Percentiles rank a stretch among this genome's conserved stretches.
These are phyloP conservation scores for Cydonia oblonga DNA, from an alignment of 331 rosid species.

Conservation along the genomic window DNA sequence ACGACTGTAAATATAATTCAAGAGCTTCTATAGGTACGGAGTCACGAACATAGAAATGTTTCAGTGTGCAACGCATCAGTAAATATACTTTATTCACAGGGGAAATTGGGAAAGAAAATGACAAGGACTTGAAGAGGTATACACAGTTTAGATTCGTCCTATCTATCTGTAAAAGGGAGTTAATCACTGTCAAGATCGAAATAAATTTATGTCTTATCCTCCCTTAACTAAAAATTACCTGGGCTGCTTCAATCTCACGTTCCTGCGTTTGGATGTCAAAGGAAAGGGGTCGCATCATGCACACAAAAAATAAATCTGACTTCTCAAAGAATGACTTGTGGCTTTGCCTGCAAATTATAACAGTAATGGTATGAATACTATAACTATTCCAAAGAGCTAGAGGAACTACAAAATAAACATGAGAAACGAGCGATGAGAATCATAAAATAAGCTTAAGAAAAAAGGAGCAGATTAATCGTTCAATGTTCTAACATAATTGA, in stretches of 20 bases:
- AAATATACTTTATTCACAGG: background rate
- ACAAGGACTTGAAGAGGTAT: background rate
- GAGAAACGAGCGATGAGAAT: background rate
- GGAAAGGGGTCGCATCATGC: conserved; percentile 64
- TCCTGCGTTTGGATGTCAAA: conserved; percentile 58
- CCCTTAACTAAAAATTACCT: conserved; percentile 28
- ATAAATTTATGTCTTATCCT: background rate
- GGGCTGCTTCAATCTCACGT: conserved; percentile 59
- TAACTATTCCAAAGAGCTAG: background rate
- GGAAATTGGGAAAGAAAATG: background rate
- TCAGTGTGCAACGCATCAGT: background rate
- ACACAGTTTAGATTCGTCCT: background rate
- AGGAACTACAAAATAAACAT: background rate
- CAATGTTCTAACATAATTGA: background rate
- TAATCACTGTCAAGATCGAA: too few relatives aligned
- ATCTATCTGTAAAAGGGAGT: too few relatives aligned
- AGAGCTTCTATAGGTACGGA: background rate
- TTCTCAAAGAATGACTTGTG: conserved; percentile 67
- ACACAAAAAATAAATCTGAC: conserved; percentile 67
- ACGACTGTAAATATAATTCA: background rate
- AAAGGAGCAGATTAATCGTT: background rate
- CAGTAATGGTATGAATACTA: background rate
- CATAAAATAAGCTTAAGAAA: background rate
- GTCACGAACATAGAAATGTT: background rate
- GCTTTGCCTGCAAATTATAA: conserved; percentile 44